These are phyloP conservation scores for Salix koriyanagi DNA, from an alignment of 345 rosid genomes.

Conservation along the genomic window DNA sequence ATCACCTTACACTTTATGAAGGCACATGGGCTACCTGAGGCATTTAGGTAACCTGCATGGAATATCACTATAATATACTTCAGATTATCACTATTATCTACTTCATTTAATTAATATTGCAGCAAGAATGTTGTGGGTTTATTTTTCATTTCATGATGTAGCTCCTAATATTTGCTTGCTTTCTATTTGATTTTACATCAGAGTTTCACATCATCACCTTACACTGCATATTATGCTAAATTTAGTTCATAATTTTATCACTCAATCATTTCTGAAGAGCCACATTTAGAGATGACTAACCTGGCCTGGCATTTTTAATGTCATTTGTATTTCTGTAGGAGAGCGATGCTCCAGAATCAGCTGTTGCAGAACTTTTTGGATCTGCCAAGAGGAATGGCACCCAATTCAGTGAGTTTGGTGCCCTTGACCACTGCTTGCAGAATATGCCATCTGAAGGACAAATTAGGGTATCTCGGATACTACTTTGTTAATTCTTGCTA, in stretches of 20 bases:
- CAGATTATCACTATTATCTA: neutral
- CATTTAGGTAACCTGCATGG: neutral
- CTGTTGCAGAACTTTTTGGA: slow-evolving; percentile 91
- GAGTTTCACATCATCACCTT: slow-evolving; percentile 3
- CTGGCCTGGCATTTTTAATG: neutral
- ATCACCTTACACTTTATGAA: neutral
- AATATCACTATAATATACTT: no score
- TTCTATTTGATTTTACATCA: neutral
- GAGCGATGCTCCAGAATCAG: slow-evolving; percentile 80
- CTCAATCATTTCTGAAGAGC: neutral
- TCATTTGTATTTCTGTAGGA: slow-evolving; percentile 44
- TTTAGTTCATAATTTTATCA: neutral
- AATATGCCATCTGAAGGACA: slow-evolving; percentile 83
- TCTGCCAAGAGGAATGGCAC: slow-evolving; percentile 57
- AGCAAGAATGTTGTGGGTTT: neutral
- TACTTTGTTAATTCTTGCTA: neutral
- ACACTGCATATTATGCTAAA: neutral
- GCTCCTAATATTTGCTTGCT: neutral
- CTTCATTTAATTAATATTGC: neutral
- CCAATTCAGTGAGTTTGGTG: slow-evolving; percentile 49
- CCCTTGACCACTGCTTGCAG: slow-evolving; percentile 67
- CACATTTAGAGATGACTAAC: neutral
- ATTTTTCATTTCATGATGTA: neutral
- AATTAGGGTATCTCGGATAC: slow-evolving; percentile 51
- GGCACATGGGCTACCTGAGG: neutral